These are phyloP conservation scores for Penicillium decumbens DNA, from an alignment of 2,329 filamentous ascomycete genomes.

Conservation along the genomic window DNA sequence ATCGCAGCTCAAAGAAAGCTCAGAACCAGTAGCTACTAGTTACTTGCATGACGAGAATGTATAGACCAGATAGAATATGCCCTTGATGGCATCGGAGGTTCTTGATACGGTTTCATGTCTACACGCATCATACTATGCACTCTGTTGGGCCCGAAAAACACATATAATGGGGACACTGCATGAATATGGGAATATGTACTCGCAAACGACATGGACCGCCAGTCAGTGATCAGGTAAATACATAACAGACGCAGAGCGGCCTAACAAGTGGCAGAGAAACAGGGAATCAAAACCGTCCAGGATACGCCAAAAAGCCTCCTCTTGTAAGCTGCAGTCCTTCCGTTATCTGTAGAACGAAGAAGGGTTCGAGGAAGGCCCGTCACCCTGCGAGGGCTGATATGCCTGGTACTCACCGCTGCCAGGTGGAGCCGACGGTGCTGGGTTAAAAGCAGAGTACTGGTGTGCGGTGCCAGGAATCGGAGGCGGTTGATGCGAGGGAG, in stretches of 20 bases:
- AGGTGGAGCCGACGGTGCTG: constrained; percentile 22
- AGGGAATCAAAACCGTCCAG: background rate
- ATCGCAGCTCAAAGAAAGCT: too few relatives aligned
- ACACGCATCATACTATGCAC: background rate
- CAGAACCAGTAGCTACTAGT: too few relatives aligned
- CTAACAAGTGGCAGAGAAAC: constrained; percentile 2
- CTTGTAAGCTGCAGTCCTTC: background rate
- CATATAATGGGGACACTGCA: background rate
- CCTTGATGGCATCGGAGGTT: too few relatives aligned
- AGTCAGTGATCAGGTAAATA: constrained; percentile 14
- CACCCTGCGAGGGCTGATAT: constrained; percentile 35
- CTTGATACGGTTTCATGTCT: background rate
- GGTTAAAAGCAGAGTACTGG: constrained; percentile 32
- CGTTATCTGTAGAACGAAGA: constrained; percentile 38
- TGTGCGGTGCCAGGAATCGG: constrained; percentile 31
- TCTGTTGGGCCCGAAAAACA: background rate
- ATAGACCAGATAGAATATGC: too few relatives aligned
- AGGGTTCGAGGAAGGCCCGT: constrained; percentile 33
- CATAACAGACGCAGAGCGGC: constrained; percentile 6
- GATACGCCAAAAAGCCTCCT: background rate
- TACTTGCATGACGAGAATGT: too few relatives aligned
- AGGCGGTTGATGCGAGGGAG: constrained; percentile 34
- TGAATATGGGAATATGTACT: constrained; percentile 16
- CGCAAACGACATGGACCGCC: constrained; percentile 10
- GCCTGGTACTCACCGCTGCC: constrained; percentile 32